These are phyloP conservation scores for Chaetomiaceae sp. DNA, from an alignment of 2,329 filamentous ascomycete genomes.

Conservation along the genomic window DNA sequence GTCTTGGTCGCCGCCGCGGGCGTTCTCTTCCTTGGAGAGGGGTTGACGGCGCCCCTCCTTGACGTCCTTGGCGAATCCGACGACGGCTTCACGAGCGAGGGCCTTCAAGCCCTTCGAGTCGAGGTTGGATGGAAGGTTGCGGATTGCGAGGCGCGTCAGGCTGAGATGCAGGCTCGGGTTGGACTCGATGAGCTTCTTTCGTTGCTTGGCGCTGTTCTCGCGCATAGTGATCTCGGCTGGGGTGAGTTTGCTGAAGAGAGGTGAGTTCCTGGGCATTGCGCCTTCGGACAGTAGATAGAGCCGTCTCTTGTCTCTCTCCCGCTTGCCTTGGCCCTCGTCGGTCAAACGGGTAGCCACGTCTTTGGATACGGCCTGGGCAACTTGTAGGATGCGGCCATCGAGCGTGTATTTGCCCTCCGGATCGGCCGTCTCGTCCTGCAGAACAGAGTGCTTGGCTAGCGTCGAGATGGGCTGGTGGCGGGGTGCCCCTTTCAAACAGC, in stretches of 20 bases:
- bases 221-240: constrained; percentile 81
- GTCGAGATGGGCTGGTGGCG: constrained; percentile 45
- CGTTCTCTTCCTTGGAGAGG: constrained; percentile 84
- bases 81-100: constrained; percentile 84
- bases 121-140: constrained; percentile 82
- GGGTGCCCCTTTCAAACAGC: constrained; percentile 73
- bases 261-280: constrained; percentile 69
- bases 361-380: constrained; percentile 81
- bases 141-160: constrained; percentile 82
- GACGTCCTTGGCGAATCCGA: constrained; percentile 88
- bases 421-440: constrained; percentile 82
- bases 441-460: constrained; percentile 69
- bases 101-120: constrained; percentile 86
- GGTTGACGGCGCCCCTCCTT: constrained; percentile 70
- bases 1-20: constrained; percentile 74
- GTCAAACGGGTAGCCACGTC: constrained; percentile 72
- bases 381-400: constrained; percentile 79
- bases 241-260: constrained; percentile 71
- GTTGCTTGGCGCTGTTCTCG: constrained; percentile 79
- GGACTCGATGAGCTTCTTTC: constrained; percentile 82
- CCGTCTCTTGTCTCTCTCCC: constrained; percentile 81
- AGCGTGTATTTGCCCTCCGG: constrained; percentile 82
- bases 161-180: constrained; percentile 88
- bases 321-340: constrained; percentile 63
- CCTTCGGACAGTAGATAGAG: constrained; percentile 88